Percentiles rank a stretch among this genome's conserved stretches.
Evolutionary conservation across 129 eudicot species (phyloP).

Genomic region (Chrysanthemum lavandulifolium): DNA sequence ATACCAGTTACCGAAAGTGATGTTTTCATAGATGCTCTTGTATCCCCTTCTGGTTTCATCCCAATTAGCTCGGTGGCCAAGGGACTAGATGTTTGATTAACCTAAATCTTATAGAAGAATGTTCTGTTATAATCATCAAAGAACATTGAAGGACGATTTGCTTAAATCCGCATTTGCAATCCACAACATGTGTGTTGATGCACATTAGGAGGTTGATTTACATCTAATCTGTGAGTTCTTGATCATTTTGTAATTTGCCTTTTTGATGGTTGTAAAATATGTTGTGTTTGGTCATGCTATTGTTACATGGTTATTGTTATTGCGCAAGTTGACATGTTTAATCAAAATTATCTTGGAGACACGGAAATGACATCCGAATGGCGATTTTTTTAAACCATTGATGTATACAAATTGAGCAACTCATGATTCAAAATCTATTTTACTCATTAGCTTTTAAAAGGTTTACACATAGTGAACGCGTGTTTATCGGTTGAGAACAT

Average conservation of each 20-base stretch:
- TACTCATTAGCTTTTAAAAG: too few species aligned
- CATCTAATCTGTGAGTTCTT: background rate
- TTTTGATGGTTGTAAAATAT: background rate
- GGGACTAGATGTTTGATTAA: constrained; percentile 22
- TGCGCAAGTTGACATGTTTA: background rate
- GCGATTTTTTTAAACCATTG: too few species aligned
- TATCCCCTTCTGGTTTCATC: constrained; percentile 81
- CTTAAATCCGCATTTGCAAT: background rate
- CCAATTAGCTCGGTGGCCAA: constrained; percentile 60
- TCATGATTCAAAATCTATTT: too few species aligned
- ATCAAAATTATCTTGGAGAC: too few species aligned
- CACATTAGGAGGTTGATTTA: constrained; percentile 5
- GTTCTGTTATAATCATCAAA: background rate
- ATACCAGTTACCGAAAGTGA: constrained; percentile 85
- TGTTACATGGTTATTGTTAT: background rate
- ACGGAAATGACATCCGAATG: too few species aligned
- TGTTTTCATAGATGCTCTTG: constrained; percentile 66
- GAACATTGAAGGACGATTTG: constrained; percentile 12
- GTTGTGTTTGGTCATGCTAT: background rate
- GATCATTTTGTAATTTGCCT: background rate
- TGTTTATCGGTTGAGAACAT: too few species aligned
- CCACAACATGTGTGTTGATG: background rate
- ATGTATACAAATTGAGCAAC: too few species aligned
- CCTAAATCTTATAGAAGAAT: background rate
- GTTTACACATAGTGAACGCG: too few species aligned